Evolutionary conservation across 805 yeast species (phyloP).

Genomic region (Kuraishia cidri): DNA sequence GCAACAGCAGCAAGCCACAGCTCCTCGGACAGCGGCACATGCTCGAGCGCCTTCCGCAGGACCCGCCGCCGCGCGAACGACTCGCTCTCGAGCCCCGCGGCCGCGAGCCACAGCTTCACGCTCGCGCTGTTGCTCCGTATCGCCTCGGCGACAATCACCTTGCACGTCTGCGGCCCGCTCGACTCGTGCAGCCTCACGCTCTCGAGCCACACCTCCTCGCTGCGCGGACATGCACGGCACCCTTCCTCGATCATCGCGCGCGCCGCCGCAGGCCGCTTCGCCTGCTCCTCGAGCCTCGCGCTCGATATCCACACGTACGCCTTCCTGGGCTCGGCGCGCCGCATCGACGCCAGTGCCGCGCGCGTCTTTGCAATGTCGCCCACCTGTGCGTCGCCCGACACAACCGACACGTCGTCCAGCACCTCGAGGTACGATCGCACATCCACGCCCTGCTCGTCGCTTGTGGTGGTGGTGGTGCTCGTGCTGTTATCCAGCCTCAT

Average conservation of each 20-base stretch:
- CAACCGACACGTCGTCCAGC: slow-evolving; percentile 11
- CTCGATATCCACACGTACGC: slow-evolving; percentile 83
- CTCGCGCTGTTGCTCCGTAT: slow-evolving; percentile 47
- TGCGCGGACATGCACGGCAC: slow-evolving; percentile 54
- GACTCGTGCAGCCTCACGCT: slow-evolving; percentile 51
- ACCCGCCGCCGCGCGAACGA: slow-evolving; percentile 41
- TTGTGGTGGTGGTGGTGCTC: slow-evolving; percentile 8
- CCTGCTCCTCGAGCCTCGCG: slow-evolving; percentile 68
- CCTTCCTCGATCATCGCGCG: slow-evolving; percentile 62
- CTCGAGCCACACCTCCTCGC: slow-evolving; percentile 79
- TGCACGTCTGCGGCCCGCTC: slow-evolving; percentile 36
- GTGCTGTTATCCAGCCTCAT: slow-evolving; percentile 37
- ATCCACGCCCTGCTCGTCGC: slow-evolving; percentile 24
- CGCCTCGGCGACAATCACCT: slow-evolving; percentile 57
- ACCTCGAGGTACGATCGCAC: slow-evolving; percentile 30
- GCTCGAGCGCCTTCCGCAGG: slow-evolving; percentile 64
- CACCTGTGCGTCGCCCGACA: slow-evolving; percentile 18
- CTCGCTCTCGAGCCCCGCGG: slow-evolving; percentile 59
- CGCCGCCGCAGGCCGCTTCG: slow-evolving; percentile 48
- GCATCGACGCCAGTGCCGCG: slow-evolving; percentile 51
- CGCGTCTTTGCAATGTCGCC: slow-evolving; percentile 58
- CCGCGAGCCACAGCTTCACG: slow-evolving; percentile 64
- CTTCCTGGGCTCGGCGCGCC: slow-evolving; percentile 64
- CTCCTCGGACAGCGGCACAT: slow-evolving; percentile 41
- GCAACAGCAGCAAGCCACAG: slow-evolving; percentile 68